Evolutionary conservation across 768 basidiomycete species (phyloP), one percentile per base, ranked within the genome.

Genomic region (Hortiboletus campestris): DNA sequence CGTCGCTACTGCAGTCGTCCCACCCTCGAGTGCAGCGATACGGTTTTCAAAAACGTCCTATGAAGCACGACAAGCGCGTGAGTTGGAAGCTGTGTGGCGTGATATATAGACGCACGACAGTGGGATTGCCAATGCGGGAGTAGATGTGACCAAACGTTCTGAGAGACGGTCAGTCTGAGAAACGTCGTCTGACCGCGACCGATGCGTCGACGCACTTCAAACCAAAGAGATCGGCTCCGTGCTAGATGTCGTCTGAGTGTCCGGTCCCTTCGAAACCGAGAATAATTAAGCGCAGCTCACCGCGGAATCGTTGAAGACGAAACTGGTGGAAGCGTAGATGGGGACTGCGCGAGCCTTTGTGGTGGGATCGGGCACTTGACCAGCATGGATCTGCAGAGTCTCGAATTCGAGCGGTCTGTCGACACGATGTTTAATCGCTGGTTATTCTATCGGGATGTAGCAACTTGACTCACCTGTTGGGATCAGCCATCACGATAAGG

Each of bases 1-100:
- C 6, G 78, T 67, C 0, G 84, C 74, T 0, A 87, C 73, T 2
- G 85, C 86, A 0, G 84, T 84, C 0, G 67, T 74, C 0, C 85
- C 86, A 2, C 84, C 83, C 58, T 87, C 86, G 13, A 88, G 76
- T 0, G 82, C 81, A 0, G 86, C 80, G 2, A 88, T 80, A 5
- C 86, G 76, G 60, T 80, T 80, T 68, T 87, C 86, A 47, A 88
- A 85, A 3, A 86, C 78, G 39, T 86, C 83, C 82, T 82, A 11
- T 6, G 9, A 19, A 29, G 13, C 12, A 8, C 16, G 19, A 19
- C 1, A 22, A 38, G 19, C 3, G 3, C 3, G 44, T 54, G 32
- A 49, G 6, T 46, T 6, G 10, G 17, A 29, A 0, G n/a, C 6
- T 29, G 2, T 12, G 35, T 16, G 6, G n/a, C 20, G 16, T 42